Base-by-base conservation (phyloP, 352 stramenopile species). In the Phytophthora boehmeriae region DNA sequence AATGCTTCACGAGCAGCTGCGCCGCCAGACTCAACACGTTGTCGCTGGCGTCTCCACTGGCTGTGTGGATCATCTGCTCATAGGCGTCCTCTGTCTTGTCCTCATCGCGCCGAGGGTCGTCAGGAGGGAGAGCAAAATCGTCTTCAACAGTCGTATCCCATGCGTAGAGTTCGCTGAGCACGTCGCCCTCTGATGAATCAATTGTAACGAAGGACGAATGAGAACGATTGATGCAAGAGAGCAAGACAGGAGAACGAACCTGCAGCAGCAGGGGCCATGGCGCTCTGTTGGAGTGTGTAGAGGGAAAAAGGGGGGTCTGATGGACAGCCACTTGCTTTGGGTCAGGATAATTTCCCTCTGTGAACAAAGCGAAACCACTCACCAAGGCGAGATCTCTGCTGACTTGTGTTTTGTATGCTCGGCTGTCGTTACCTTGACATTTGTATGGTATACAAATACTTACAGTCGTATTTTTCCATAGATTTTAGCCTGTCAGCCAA, bases 1-100 rank as follows among this genome's bases (percentile, higher is more conserved):
- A 94, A 51, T 94, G 83, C 50, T 88, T 88, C 54, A 83, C 82
- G 16, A 93, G 71, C 34, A 93, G 58, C 61, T 90, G 83, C 19
- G 81, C 82, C 39, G 82, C 82, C 23, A 90, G 77, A 59, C 76
- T 89, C 44, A 91, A 66, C 63, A 87, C 84, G 0, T 73, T 43
- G 59, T 89, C 81, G 28, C 45, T 59, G 17, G 69, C 55, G 25
- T 80, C 56, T 3, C 60, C 57, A n/a, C 54, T 68, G 45, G 70
- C 81, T 34, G 80, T 56, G 54, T 80, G 70, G 59, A 94, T 89
- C 34, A 92, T 78, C 27, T 89, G 72, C 46, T 94, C 83, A 55
- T 89, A 91, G 14, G 85, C 83, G 39, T 93, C 84, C 27, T 88
- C 71, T 38, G 75, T 73, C 20, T 83, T 71, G 67, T 93, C 84